Conservation (phyloP, 164 flowering plant species). For the Magnolia changhungtana region DNA sequence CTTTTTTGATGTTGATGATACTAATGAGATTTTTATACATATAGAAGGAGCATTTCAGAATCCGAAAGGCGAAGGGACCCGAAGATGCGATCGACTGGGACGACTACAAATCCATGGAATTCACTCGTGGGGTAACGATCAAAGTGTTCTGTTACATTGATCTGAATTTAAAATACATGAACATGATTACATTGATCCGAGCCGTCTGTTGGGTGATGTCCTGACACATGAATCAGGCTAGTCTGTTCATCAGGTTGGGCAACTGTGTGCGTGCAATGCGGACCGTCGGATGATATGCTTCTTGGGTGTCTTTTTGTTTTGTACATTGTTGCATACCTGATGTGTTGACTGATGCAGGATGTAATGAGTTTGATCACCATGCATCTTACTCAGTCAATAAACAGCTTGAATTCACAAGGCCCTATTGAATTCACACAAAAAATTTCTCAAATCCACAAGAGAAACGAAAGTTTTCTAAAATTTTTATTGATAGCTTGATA, state of each 20-base stretch:
- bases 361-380: too few species aligned
- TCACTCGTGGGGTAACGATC: conserved; percentile 43
- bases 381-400: too few species aligned
- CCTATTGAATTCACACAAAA: too few species aligned
- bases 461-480: too few species aligned
- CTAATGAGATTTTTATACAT: background rate
- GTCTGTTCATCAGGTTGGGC: too few species aligned
- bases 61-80: conserved; percentile 32
- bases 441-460: too few species aligned
- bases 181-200: too few species aligned
- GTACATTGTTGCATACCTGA: background rate
- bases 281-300: background rate
- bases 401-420: too few species aligned
- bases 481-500: too few species aligned
- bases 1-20: background rate
- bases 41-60: conserved; percentile 45
- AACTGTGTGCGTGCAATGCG: too few species aligned
- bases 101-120: conserved; percentile 48
- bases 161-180: background rate
- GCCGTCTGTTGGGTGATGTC: too few species aligned
- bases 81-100: conserved; percentile 39
- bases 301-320: background rate
- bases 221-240: too few species aligned
- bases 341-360: background rate
- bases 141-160: background rate